phyloP scores from a whole-genome alignment of 352 stramenopile species.

The Hyphochytrium catenoides region DNA sequence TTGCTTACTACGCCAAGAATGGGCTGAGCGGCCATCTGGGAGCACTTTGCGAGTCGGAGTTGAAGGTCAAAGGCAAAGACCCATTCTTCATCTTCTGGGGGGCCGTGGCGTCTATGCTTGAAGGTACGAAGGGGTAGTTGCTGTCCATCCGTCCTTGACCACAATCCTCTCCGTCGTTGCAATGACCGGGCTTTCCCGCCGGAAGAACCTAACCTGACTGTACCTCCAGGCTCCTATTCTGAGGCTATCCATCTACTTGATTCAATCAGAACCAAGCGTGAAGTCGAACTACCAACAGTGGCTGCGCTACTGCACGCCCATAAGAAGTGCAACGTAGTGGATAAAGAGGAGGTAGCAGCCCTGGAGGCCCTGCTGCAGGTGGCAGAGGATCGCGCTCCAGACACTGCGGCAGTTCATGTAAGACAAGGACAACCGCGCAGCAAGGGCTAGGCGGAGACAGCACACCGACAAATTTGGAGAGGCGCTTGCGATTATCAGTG shows the following conservation, averaged over 20 bases:
- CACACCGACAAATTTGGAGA: too few relatives aligned
- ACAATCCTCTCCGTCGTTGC: too few relatives aligned
- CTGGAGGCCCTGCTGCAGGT: slow-evolving; percentile 53
- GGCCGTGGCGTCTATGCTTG: slow-evolving; percentile 42
- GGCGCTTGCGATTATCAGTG: too few relatives aligned
- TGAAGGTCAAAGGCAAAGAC: slow-evolving; percentile 54
- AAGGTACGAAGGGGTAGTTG: slow-evolving; percentile 13
- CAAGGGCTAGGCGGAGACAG: too few relatives aligned
- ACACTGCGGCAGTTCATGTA: too few relatives aligned
- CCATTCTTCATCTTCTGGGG: slow-evolving; percentile 55
- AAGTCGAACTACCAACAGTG: slow-evolving; percentile 46
- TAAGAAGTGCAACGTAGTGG: slow-evolving; percentile 38
- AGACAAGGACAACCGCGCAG: too few relatives aligned
- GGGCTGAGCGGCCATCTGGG: slow-evolving; percentile 62
- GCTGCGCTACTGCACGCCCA: slow-evolving; percentile 47
- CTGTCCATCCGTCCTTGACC: too few relatives aligned
- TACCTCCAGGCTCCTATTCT: slow-evolving; percentile 32
- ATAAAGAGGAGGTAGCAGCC: slow-evolving; percentile 45
- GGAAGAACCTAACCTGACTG: too few relatives aligned
- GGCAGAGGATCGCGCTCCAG: slow-evolving; percentile 33
- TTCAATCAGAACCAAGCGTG: slow-evolving; percentile 37
- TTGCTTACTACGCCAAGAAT: slow-evolving; percentile 51
- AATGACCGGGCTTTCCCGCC: too few relatives aligned
- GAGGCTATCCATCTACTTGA: slow-evolving; percentile 60
- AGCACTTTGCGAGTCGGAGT: slow-evolving; percentile 38